Evolutionary conservation across 345 rosid species (phyloP).

Genomic region (Corymbia maculata): DNA sequence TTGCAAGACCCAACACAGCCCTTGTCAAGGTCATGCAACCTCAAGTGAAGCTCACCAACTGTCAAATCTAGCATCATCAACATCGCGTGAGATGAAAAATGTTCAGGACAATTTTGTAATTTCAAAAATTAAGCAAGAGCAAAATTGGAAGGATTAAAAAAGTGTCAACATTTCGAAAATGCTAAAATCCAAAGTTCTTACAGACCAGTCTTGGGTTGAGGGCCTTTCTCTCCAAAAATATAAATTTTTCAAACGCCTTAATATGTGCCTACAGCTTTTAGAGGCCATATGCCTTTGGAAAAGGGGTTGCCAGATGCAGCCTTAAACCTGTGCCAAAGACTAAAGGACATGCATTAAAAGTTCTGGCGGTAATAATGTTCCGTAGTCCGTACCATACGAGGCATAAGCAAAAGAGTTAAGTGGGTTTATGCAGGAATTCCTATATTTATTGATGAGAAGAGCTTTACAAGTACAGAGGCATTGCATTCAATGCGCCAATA

Average conservation of each 20-base stretch:
- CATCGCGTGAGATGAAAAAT: not conserved
- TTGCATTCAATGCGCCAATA: not conserved
- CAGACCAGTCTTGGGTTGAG: not conserved
- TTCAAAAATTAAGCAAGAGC: not conserved
- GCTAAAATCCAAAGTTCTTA: not conserved
- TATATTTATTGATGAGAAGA: not conserved
- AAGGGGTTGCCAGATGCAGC: not conserved
- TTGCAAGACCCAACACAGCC: too few species aligned
- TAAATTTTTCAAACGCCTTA: not conserved
- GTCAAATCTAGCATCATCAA: not conserved
- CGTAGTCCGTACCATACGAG: not conserved
- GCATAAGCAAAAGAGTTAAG: not conserved
- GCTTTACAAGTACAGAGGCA: not conserved
- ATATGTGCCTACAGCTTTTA: not conserved
- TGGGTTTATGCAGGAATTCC: not conserved
- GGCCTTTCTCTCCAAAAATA: not conserved
- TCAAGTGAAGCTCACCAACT: fast-evolving
- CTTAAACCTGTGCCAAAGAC: not conserved
- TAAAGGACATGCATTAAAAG: not conserved
- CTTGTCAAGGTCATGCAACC: not conserved
- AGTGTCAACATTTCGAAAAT: not conserved
- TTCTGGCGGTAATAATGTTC: not conserved
- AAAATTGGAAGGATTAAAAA: not conserved
- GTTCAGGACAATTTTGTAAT: not conserved
- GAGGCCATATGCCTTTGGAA: not conserved